phyloP scores from a whole-genome alignment of 257 asterid genomes.

The Solanum etuberosum region DNA sequence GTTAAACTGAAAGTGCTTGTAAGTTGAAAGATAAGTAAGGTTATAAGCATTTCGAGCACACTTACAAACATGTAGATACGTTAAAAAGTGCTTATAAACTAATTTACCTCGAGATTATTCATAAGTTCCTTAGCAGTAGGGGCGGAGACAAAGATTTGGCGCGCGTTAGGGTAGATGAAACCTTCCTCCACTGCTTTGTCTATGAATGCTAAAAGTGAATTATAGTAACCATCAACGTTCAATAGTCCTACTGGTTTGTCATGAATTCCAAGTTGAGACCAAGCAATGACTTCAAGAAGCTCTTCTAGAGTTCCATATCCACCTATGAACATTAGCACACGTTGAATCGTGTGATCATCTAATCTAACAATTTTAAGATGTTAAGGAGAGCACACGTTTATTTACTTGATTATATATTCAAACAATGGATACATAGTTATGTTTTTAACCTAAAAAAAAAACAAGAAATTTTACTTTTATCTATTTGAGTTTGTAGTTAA shows the following conservation, averaged over 20 bases:
- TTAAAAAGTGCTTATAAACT: neutral
- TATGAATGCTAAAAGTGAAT: constrained; percentile 19
- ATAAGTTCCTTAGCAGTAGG: constrained; percentile 23
- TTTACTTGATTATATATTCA: neutral
- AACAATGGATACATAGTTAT: neutral
- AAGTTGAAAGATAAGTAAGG: too few relatives aligned
- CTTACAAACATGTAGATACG: neutral
- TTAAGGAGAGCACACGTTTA: neutral
- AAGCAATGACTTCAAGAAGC: constrained; percentile 28
- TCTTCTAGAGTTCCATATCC: constrained; percentile 38
- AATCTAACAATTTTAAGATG: neutral
- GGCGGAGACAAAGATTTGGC: constrained; percentile 29
- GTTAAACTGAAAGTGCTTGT: too few relatives aligned
- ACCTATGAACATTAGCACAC: neutral
- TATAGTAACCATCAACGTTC: constrained; percentile 30
- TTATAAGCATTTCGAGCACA: neutral
- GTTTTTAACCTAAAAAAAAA: neutral
- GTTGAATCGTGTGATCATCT: neutral
- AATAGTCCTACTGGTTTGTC: constrained; percentile 33
- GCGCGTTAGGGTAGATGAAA: constrained; percentile 23
- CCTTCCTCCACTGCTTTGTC: constrained; percentile 36
- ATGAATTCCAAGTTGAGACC: constrained; percentile 41
- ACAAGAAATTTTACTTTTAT: neutral
- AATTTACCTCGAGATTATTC: constrained; percentile 19
- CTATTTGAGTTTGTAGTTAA: neutral